Evolutionary conservation across 345 rosid genomes (phyloP), one percentile per base, ranked within the genome.

Genomic region (Punica granatum): DNA sequence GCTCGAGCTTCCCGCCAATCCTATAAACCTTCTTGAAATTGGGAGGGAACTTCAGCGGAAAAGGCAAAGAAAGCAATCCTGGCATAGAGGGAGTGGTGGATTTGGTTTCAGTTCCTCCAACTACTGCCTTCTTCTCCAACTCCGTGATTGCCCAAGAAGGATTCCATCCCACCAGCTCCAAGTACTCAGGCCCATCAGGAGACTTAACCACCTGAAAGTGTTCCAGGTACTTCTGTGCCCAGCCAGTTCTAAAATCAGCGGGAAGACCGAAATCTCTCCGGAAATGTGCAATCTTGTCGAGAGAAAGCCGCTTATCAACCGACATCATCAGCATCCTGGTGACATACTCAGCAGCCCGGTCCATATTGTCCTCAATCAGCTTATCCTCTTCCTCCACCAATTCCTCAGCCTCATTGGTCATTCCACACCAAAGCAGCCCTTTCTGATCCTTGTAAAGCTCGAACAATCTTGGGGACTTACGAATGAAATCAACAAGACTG

Each of bases 221-320:
- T 33, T 92, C 66, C 19, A 97, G 93, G 78, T 83, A 90, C 61
- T 74, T 73, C 49, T 87, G 62, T 43, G 87, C 92, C 97, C 95
- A 92, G 18, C 74, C 69, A n/a, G 43, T 69, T 78, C 90, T 84
- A 69, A 90, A 86, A 73, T 92, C 93, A 78, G 82, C 60, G 25
- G 96, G 89, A 77, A 88, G 78, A 56, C 98, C 98, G 33, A 92
- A 90, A 65, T 90, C 98, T 26, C 95, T 83, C 73, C 95, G 81
- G 72, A 89, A 88, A 81, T 85, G 76, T 15, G 73, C 89, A 68
- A 89, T 84, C 80, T 92, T 88, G 30, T 86, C 89, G 67, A 88
- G 39, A 0, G 76, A 83, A 75, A 92, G 83, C 69, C 82, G 70
- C 64, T 80, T 89, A 65, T 88, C 83, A 1, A 69, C 74, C 19